Evolutionary conservation across 768 basidiomycete genomes (phyloP).

Genomic region (Tephrocybe sp.): DNA sequence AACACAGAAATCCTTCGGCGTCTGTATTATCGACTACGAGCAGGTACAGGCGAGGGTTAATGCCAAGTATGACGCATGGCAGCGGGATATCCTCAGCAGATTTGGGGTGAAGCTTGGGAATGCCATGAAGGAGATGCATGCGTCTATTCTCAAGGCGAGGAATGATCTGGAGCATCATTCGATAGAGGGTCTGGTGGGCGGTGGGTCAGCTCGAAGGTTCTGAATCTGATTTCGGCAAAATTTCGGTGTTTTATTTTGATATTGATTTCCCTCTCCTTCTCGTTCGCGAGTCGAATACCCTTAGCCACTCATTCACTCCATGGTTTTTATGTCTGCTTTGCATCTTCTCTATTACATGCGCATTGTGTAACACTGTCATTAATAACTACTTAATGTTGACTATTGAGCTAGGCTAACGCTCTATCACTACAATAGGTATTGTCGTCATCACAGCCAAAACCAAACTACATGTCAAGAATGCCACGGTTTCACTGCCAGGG

Average conservation of each 20-base stretch:
- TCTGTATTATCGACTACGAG: constrained; percentile 95
- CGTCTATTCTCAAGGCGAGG: constrained; percentile 86
- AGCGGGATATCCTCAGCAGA: constrained; percentile 87
- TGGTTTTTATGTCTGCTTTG: neutral
- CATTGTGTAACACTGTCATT: no score
- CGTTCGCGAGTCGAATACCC: constrained; percentile 11
- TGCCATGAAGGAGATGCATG: constrained; percentile 98
- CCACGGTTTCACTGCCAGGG: no score
- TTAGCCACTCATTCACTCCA: constrained; percentile 15
- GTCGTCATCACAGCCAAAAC: no score
- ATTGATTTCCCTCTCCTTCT: constrained; percentile 3
- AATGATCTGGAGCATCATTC: constrained; percentile 96
- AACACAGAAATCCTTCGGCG: constrained; percentile 87
- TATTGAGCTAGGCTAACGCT: no score
- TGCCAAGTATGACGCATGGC: constrained; percentile 98
- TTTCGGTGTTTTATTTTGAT: constrained; percentile 5
- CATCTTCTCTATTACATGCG: no score
- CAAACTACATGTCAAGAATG: no score
- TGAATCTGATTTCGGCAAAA: no score
- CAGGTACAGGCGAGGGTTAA: constrained; percentile 97
- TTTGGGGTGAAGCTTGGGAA: constrained; percentile 93
- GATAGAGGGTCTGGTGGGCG: constrained; percentile 81
- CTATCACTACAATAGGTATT: no score
- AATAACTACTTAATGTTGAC: no score
- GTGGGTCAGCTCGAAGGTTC: constrained; percentile 46